phyloP scores from a whole-genome alignment of 2,329 filamentous ascomycete genomes.

The Aspergillus piperis region DNA sequence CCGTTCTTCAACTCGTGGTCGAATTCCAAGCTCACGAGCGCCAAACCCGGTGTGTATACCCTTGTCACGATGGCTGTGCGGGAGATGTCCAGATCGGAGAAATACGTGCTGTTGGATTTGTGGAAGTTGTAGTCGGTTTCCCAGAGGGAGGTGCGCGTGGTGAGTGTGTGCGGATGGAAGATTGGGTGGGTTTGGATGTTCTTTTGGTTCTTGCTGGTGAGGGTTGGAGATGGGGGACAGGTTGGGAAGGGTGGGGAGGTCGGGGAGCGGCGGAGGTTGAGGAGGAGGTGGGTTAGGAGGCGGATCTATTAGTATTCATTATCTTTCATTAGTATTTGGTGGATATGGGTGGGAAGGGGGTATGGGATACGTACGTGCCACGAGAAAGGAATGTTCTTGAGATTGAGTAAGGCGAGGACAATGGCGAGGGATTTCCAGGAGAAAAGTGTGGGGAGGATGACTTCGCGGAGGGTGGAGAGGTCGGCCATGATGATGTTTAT shows the following conservation, averaged over 20 bases:
- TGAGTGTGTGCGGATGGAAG: conserved; percentile 70
- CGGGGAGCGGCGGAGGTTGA: conserved; percentile 56
- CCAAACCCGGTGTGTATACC: conserved; percentile 62
- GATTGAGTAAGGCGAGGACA: conserved; percentile 38
- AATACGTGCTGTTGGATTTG: conserved; percentile 84
- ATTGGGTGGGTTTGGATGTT: conserved; percentile 57
- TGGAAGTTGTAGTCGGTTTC: conserved; percentile 88
- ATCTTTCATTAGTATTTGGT: not conserved
- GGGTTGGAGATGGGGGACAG: conserved; percentile 23
- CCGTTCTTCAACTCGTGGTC: conserved; percentile 52
- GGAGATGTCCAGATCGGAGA: conserved; percentile 79
- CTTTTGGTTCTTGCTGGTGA: conserved; percentile 34
- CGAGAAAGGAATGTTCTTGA: conserved; percentile 41
- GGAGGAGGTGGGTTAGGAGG: conserved; percentile 58
- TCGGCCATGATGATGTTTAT: not conserved
- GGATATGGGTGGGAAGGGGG: not conserved
- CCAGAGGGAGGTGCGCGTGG: conserved; percentile 66
- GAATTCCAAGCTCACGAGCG: conserved; percentile 55
- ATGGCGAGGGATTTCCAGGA: conserved; percentile 41
- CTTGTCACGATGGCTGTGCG: conserved; percentile 78
- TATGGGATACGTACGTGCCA: conserved; percentile 41
- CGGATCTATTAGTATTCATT: conserved; percentile 49
- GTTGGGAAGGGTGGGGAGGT: conserved; percentile 49
- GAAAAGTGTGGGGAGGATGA: conserved; percentile 23
- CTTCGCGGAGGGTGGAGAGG: conserved; percentile 19